Percentiles rank a stretch among this genome's conserved stretches.
phyloP scores from a whole-genome alignment of 2,329 filamentous ascomycete genomes.

The Botrytis paeoniae region DNA sequence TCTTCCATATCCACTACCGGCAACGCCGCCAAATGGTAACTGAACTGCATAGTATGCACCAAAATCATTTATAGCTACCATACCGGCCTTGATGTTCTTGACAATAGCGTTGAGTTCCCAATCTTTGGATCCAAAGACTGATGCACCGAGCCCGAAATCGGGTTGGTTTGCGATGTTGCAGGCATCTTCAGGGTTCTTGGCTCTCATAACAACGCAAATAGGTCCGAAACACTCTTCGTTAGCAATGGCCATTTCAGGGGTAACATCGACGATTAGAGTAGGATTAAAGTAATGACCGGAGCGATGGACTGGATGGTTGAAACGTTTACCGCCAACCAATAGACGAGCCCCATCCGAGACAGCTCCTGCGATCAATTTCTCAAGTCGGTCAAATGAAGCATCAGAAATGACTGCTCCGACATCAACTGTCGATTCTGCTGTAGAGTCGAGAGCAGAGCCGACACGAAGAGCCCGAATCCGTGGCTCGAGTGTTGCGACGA shows the following conservation, averaged over 20 bases:
- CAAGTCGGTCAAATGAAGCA: slow-evolving; percentile 70
- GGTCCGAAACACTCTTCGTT: slow-evolving; percentile 92
- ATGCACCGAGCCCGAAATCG: slow-evolving; percentile 80
- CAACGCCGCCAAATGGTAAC: slow-evolving; percentile 79
- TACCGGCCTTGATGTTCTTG: slow-evolving; percentile 70
- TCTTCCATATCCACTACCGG: slow-evolving; percentile 84
- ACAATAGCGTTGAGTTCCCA: slow-evolving; percentile 63
- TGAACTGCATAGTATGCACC: slow-evolving; percentile 90
- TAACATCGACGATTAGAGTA: slow-evolving; percentile 88
- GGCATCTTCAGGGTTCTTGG: slow-evolving; percentile 59
- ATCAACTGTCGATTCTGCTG: slow-evolving; percentile 58
- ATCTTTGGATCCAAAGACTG: slow-evolving; percentile 74
- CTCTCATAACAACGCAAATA: slow-evolving; percentile 80
- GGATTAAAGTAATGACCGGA: slow-evolving; percentile 88
- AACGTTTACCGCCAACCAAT: slow-evolving; percentile 72
- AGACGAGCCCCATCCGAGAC: slow-evolving; percentile 76
- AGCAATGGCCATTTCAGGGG: slow-evolving; percentile 78
- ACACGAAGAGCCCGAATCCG: slow-evolving; percentile 72
- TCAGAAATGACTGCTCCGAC: slow-evolving; percentile 88
- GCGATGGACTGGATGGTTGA: slow-evolving; percentile 68
- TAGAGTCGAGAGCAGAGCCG: slow-evolving; percentile 60
- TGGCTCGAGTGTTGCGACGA: slow-evolving; percentile 68
- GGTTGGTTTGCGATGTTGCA: slow-evolving; percentile 81
- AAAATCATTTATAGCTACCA: slow-evolving; percentile 96
- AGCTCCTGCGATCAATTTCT: slow-evolving; percentile 73